Percentiles rank a stretch among this genome's conserved stretches.
Evolutionary conservation across 192 early-diverging fungal species (phyloP).

Genomic region (Piromyces finnis): DNA sequence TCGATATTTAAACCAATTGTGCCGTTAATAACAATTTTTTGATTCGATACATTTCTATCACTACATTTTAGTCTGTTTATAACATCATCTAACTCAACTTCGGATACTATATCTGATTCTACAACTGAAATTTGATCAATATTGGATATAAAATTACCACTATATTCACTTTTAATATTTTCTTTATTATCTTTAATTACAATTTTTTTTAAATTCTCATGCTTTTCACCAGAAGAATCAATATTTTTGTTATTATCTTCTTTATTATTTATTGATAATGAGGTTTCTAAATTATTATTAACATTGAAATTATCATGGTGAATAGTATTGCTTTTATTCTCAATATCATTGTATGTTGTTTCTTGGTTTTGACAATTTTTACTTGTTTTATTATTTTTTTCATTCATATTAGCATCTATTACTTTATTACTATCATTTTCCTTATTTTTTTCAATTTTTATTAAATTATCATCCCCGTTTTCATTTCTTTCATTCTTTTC

Average conservation of each 20-base stretch:
- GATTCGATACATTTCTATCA: neutral
- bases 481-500: too few species aligned
- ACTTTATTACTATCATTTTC: neutral
- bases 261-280: neutral
- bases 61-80: neutral
- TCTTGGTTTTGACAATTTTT: too few species aligned
- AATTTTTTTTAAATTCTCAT: too few species aligned
- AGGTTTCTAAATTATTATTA: too few species aligned
- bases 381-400: neutral
- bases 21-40: neutral
- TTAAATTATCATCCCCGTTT: too few species aligned
- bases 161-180: neutral
- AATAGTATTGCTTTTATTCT: too few species aligned
- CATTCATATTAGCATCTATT: too few species aligned
- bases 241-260: neutral
- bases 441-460: too few species aligned
- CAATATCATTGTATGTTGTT: too few species aligned
- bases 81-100: neutral
- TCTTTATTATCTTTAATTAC: neutral
- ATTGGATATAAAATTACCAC: neutral
- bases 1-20: neutral
- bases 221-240: too few species aligned
- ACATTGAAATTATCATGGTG: too few species aligned
- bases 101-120: neutral
- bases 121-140: neutral